Conservation (phyloP, 257 asterid genomes). For the Nicotiana tabacum region DNA sequence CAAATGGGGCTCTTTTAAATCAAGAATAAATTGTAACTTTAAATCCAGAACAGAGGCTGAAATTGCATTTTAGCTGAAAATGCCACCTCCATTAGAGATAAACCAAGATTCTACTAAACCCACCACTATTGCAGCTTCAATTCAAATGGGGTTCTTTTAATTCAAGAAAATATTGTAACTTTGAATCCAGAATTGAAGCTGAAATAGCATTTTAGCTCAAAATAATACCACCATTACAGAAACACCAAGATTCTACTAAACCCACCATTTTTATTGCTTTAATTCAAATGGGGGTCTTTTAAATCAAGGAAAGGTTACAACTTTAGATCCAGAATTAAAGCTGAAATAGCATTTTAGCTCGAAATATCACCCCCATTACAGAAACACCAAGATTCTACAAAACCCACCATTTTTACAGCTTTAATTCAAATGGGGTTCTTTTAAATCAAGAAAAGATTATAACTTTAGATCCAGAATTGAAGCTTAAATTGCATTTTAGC, state of each 20-base stretch:
- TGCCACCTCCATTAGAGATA: background rate
- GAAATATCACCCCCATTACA: background rate
- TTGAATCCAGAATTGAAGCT: slow-evolving; percentile 43
- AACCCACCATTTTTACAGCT: too few species aligned
- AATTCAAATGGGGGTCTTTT: background rate
- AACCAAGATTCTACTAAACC: too few species aligned
- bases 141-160: background rate
- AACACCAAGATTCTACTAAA: too few species aligned
- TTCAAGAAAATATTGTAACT: slow-evolving; percentile 6
- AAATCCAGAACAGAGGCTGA: slow-evolving; percentile 45
- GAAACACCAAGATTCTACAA: too few species aligned
- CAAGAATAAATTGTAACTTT: slow-evolving; percentile 10
- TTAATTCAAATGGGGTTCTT: background rate
- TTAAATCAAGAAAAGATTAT: background rate
- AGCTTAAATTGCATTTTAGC: slow-evolving; percentile 24
- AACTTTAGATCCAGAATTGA: slow-evolving; percentile 45
- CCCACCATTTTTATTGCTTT: too few species aligned
- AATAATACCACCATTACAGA: background rate
- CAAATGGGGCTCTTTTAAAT: background rate
- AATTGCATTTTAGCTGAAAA: slow-evolving; percentile 18
- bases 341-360: slow-evolving; percentile 20
- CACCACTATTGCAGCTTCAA: too few species aligned
- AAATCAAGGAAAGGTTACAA: slow-evolving; percentile 2
- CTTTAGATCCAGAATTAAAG: slow-evolving; percentile 45
- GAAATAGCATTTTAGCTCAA: slow-evolving; percentile 19